Evolutionary conservation across 164 flowering plant genomes (phyloP).

Genomic region (Protea cynaroides): DNA sequence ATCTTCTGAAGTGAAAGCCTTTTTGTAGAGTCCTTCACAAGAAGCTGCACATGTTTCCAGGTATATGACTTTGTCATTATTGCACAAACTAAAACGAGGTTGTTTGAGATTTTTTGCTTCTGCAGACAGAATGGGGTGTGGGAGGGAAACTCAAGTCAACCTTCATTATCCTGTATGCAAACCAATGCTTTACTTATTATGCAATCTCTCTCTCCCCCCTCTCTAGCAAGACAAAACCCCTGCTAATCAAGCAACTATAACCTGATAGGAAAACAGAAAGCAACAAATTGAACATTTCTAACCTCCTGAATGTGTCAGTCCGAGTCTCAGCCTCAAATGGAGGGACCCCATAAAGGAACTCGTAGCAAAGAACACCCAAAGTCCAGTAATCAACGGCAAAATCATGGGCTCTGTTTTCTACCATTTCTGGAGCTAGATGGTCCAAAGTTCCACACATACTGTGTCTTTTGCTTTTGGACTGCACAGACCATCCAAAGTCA

Average conservation of each 20-base stretch:
- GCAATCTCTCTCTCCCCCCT: too few species aligned
- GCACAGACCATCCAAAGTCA: conserved; percentile 98
- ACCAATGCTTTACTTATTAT: neutral
- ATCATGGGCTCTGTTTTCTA: conserved; percentile 82
- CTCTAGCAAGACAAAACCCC: too few species aligned
- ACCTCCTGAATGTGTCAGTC: conserved; percentile 72
- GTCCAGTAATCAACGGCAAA: conserved; percentile 94
- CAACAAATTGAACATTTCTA: neutral
- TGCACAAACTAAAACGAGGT: neutral
- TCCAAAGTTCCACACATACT: conserved; percentile 98
- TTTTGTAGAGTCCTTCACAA: conserved; percentile 64
- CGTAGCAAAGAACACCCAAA: conserved; percentile 85
- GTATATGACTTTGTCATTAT: neutral
- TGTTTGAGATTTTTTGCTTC: conserved; percentile 47
- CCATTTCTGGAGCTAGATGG: conserved; percentile 96
- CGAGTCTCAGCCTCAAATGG: conserved; percentile 93
- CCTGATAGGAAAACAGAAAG: too few species aligned
- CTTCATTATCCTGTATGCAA: conserved; percentile 44
- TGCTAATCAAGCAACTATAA: neutral
- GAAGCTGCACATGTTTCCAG: conserved; percentile 38
- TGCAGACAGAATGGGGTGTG: conserved; percentile 34
- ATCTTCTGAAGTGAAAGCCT: conserved; percentile 68
- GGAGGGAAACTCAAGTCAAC: conserved; percentile 61
- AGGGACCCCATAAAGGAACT: conserved; percentile 70
- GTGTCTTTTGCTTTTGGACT: conserved; percentile 63